These are phyloP conservation scores for Geranium incanum DNA, from an alignment of 441 rosid genomes.

Conservation along the genomic window DNA sequence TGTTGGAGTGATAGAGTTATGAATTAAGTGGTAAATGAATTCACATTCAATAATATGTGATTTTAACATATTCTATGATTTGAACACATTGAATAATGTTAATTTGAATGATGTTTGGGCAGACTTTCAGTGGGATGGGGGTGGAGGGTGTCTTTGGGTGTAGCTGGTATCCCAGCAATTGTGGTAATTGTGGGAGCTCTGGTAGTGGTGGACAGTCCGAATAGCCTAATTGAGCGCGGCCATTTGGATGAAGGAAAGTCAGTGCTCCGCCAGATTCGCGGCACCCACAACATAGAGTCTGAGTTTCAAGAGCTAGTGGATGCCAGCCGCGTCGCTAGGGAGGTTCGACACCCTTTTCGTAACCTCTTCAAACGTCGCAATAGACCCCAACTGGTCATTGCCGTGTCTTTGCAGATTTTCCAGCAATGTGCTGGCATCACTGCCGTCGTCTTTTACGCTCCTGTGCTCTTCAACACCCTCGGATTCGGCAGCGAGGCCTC, in stretches of 20 bases:
- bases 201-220: constrained; percentile 50
- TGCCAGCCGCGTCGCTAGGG: constrained; percentile 12
- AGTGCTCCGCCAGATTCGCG: constrained; percentile 48
- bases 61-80: too few species aligned
- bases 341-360: constrained; percentile 22
- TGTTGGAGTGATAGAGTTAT: too few species aligned
- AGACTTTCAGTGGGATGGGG: constrained; percentile 20
- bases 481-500: constrained; percentile 28
- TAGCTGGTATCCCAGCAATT: constrained; percentile 45
- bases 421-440: constrained; percentile 22
- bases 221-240: constrained; percentile 49
- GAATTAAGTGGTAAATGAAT: too few species aligned
- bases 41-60: too few species aligned
- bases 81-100: too few species aligned
- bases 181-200: constrained; percentile 41
- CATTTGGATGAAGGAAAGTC: constrained; percentile 34
- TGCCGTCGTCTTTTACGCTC: constrained; percentile 27
- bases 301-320: constrained; percentile 38
- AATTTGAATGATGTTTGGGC: too few species aligned
- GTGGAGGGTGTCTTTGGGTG: constrained; percentile 48
- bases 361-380: constrained; percentile 31
- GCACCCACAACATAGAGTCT: constrained; percentile 37
- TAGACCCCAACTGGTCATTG: constrained; percentile 40
- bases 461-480: constrained; percentile 31
- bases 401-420: constrained; percentile 37